These are phyloP conservation scores for Nemania sp. DNA, from an alignment of 2,329 filamentous ascomycete species.

Conservation along the genomic window DNA sequence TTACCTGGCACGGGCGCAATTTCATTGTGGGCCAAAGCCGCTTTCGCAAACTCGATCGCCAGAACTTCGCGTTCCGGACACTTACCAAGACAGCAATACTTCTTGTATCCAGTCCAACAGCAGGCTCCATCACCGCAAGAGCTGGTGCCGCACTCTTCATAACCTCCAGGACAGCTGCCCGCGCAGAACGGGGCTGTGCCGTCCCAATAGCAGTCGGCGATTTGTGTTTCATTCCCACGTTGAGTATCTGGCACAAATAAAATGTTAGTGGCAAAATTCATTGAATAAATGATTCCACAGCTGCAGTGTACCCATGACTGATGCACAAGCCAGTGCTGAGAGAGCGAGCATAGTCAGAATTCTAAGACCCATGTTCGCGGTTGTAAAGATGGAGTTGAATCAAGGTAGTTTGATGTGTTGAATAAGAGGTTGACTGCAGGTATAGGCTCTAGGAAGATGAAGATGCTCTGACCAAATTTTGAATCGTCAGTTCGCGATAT, in stretches of 20 bases:
- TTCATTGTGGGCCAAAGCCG: neutral
- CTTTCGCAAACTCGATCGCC: neutral
- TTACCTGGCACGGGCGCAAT: neutral
- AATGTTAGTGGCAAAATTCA: neutral
- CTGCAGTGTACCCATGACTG: neutral
- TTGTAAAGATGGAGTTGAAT: conserved; percentile 7
- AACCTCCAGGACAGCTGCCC: neutral
- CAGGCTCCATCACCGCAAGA: neutral
- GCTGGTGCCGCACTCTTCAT: neutral
- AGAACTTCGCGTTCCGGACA: neutral
- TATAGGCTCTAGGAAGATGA: neutral
- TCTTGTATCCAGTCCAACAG: conserved; percentile 1
- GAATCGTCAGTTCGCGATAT: neutral
- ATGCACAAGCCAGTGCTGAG: conserved; percentile 9
- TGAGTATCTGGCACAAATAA: neutral
- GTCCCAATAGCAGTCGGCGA: neutral
- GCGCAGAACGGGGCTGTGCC: neutral
- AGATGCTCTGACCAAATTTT: neutral
- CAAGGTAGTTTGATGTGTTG: conserved; percentile 1
- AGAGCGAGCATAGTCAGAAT: conserved; percentile 2
- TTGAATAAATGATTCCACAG: neutral
- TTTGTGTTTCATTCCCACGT: neutral
- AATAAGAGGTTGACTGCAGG: neutral
- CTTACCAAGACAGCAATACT: conserved; percentile 1
- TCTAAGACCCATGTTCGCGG: neutral